A percentile compares a stretch with the other conserved stretches of the same genome.
Conservation (phyloP, 2,329 filamentous ascomycete genomes). For the Coniochaeta sp. region DNA sequence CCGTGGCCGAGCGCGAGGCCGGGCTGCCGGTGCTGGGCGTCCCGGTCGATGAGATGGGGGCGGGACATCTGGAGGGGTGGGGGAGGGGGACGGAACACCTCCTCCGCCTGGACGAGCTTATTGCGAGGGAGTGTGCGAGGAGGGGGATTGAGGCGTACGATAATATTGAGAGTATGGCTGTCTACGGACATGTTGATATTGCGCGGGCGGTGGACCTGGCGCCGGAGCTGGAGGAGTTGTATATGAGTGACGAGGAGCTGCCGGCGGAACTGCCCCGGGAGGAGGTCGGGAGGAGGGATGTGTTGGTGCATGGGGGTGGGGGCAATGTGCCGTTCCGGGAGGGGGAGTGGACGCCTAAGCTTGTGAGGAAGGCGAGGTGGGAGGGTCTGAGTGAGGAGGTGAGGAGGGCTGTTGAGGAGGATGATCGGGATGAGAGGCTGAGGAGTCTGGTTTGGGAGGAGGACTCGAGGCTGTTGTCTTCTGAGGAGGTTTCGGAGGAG, state of each 20-base stretch:
- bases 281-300: conserved; percentile 3
- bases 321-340: conserved; percentile 23
- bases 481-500: conserved; percentile 1
- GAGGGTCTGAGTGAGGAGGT: conserved; percentile 24
- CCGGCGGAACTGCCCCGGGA: not conserved
- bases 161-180: conserved; percentile 47
- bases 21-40: conserved; percentile 40
- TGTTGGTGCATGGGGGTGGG: conserved; percentile 13
- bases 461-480: conserved; percentile 1
- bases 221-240: conserved; percentile 41
- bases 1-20: conserved; percentile 12
- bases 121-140: conserved; percentile 46
- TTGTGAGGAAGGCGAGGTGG: conserved; percentile 38
- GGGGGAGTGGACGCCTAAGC: conserved; percentile 34
- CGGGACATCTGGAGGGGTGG: conserved; percentile 48
- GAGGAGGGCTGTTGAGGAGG: conserved; percentile 26
- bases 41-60: conserved; percentile 42
- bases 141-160: conserved; percentile 45
- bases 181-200: conserved; percentile 55
- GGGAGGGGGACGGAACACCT: conserved; percentile 38
- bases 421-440: conserved; percentile 18
- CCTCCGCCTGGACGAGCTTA: conserved; percentile 47
- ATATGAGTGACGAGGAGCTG: conserved; percentile 40
- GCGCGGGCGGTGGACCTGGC: conserved; percentile 41
- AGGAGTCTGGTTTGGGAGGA: conserved; percentile 9